phyloP scores from a whole-genome alignment of 768 basidiomycete genomes.

The Vararia minispora region DNA sequence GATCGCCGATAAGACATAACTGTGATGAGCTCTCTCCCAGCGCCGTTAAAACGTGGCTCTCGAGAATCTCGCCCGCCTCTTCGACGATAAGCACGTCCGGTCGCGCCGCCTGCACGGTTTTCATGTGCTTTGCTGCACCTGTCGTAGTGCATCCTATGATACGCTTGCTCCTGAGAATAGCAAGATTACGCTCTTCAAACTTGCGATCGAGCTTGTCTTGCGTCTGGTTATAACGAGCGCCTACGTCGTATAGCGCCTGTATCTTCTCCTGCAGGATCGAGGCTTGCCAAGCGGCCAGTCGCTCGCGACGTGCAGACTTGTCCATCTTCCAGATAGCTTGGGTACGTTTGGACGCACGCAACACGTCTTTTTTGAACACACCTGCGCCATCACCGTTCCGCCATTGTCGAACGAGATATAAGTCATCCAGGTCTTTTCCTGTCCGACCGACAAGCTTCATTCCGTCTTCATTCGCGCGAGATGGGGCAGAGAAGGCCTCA shows the following conservation, averaged over 20 bases:
- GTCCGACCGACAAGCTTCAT: slow-evolving; percentile 33
- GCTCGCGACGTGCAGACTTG: slow-evolving; percentile 16
- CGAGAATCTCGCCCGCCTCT: slow-evolving; percentile 65
- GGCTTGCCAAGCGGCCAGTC: slow-evolving; percentile 24
- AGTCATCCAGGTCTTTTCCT: slow-evolving; percentile 22
- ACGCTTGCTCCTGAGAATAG: slow-evolving; percentile 32
- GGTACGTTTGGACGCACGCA: slow-evolving; percentile 5
- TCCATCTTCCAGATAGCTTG: slow-evolving; percentile 35
- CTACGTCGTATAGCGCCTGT: slow-evolving; percentile 21
- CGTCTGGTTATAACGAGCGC: slow-evolving; percentile 28
- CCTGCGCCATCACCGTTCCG: slow-evolving; percentile 32
- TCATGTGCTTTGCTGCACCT: slow-evolving; percentile 49
- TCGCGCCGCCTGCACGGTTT: slow-evolving; percentile 30
- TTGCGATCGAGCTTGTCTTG: slow-evolving; percentile 26
- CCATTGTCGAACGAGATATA: slow-evolving; percentile 43
- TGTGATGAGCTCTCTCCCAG: slow-evolving; percentile 35
- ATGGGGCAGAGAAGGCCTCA: slow-evolving; percentile 34
- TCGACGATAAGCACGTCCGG: slow-evolving; percentile 54
- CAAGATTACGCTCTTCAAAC: slow-evolving; percentile 23
- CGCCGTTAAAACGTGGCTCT: slow-evolving; percentile 54
- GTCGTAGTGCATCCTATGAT: slow-evolving; percentile 65
- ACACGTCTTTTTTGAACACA: slow-evolving; percentile 22
- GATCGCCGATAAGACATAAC: slow-evolving; percentile 61
- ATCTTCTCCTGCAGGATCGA: slow-evolving; percentile 25
- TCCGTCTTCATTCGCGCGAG: slow-evolving; percentile 25